phyloP scores from a whole-genome alignment of 2,329 filamentous ascomycete species.

The Trichophyton verrucosum region DNA sequence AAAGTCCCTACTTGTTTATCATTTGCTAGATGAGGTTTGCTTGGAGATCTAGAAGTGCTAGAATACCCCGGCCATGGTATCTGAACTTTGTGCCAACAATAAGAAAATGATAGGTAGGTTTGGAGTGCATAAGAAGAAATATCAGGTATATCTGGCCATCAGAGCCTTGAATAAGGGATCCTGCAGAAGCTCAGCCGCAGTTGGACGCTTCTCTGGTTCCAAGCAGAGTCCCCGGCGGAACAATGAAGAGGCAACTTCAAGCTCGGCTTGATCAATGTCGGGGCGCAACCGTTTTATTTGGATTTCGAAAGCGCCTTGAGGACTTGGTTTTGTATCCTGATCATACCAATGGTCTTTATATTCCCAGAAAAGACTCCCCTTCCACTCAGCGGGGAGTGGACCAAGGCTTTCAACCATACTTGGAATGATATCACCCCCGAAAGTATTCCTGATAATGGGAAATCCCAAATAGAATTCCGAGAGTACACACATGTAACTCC shows the following conservation, averaged over 20 bases:
- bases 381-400: conserved; percentile 19
- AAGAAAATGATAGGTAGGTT: no score
- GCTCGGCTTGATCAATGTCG: neutral
- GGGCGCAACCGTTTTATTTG: neutral
- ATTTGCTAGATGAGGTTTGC: neutral
- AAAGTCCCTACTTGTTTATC: neutral
- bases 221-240: neutral
- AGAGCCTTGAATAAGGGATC: neutral
- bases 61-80: no score
- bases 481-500: conserved; percentile 14
- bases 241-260: neutral
- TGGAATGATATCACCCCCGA: neutral
- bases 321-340: conserved; percentile 11
- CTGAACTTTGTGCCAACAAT: no score
- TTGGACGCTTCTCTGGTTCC: neutral
- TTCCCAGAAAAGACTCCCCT: conserved; percentile 12
- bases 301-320: neutral
- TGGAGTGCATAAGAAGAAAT: neutral
- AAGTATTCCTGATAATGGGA: neutral
- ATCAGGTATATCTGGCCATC: neutral
- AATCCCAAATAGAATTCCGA: conserved; percentile 4
- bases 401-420: conserved; percentile 12
- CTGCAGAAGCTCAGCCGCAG: neutral
- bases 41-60: no score
- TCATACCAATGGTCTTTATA: conserved; percentile 20